Conservation (phyloP, 2,329 filamentous ascomycete genomes). For the Cladosporium oxysporum region DNA sequence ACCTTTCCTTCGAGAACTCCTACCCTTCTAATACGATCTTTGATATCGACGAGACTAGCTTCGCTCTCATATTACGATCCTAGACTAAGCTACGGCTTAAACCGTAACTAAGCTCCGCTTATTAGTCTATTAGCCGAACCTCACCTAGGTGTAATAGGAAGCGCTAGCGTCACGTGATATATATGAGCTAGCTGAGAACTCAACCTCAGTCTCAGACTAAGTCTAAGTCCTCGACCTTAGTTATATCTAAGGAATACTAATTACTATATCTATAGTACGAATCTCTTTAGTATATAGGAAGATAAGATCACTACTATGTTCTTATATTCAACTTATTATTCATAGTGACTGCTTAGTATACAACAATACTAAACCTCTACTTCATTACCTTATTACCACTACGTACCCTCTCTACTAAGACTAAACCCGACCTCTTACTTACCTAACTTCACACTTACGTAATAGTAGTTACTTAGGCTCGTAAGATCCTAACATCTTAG, state of each 20-base stretch:
- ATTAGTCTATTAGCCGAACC: no score
- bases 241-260: not conserved
- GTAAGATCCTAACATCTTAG: not conserved
- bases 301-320: not conserved
- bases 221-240: not conserved
- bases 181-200: not conserved
- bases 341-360: constrained; percentile 13
- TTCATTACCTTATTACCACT: not conserved
- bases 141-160: not conserved
- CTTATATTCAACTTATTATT: constrained; percentile 11
- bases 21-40: no score
- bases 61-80: no score
- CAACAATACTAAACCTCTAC: constrained; percentile 1
- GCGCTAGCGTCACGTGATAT: not conserved
- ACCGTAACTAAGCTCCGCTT: no score
- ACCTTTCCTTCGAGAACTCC: no score
- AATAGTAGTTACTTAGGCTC: constrained; percentile 2
- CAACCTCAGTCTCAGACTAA: not conserved
- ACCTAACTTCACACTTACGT: constrained; percentile 1
- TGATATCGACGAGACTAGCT: no score
- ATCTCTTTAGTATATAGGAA: constrained; percentile 6
- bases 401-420: not conserved
- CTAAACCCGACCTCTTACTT: not conserved
- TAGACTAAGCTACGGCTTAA: no score
- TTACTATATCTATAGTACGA: not conserved